phyloP scores from a whole-genome alignment of 805 yeast genomes.

The Alloascoidea africana region DNA sequence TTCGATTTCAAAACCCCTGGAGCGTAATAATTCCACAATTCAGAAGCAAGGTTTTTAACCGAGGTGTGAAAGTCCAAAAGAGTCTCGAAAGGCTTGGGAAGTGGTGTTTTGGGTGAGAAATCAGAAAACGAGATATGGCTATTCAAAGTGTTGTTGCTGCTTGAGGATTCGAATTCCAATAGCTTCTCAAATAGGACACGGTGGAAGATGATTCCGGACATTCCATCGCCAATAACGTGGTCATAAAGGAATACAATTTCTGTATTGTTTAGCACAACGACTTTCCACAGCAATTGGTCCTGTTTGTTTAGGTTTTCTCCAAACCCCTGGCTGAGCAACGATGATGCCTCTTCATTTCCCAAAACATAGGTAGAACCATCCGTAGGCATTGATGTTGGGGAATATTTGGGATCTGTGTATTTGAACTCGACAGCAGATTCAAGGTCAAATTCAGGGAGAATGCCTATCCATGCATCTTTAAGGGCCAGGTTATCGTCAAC shows the following conservation, averaged over 20 bases:
- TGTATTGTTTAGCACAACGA: slow-evolving; percentile 1
- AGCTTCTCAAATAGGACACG: slow-evolving; percentile 3
- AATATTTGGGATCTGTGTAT: background rate
- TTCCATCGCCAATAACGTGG: slow-evolving; percentile 12
- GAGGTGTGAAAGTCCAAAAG: background rate
- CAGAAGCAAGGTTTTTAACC: background rate
- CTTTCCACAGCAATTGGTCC: background rate
- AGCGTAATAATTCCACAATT: slow-evolving; percentile 1
- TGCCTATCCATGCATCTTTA: background rate
- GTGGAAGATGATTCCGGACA: slow-evolving; percentile 11
- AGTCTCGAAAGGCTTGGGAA: background rate
- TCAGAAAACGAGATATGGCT: background rate
- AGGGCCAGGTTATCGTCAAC: background rate
- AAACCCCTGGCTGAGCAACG: background rate
- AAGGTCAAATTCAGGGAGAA: background rate
- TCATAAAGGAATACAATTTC: slow-evolving; percentile 9
- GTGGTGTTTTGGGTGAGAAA: background rate
- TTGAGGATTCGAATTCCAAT: background rate
- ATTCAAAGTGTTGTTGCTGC: background rate
- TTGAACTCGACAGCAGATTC: background rate
- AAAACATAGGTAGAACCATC: background rate
- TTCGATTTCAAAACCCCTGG: background rate
- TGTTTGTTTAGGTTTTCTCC: background rate
- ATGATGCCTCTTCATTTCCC: background rate
- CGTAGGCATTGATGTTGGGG: background rate